Evolutionary conservation across 1,284 basidiomycete genomes (phyloP), one percentile per base, ranked within the genome.

Genomic region (Leucoagaricus sp.): DNA sequence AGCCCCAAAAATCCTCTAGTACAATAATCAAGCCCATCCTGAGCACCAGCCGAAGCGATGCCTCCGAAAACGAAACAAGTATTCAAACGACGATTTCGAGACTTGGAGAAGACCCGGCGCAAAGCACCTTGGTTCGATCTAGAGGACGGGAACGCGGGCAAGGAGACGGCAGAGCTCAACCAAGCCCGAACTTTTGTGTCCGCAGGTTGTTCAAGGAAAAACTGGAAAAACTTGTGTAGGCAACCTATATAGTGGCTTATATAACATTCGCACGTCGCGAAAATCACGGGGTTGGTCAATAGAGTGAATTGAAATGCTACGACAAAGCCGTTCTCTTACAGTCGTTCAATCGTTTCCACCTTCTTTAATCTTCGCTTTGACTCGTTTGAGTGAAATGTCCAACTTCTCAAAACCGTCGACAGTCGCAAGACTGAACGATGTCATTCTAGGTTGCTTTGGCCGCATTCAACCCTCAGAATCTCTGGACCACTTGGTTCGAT

Each of bases 101-200:
- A 61, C 58, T 66, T 61, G 67, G 68, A 63, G 23, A 4, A 67
- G 64, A 69, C 63, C 73, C 66, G 68, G 70, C 64, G 63, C 66
- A 62, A 57, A 58, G 69, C 72, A 71, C 75, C 72, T 74, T 57
- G 67, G 70, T 59, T 86, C 65, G 63, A 40, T 91, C 80, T 90
- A 77, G 89, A 81, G 83, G 87, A 91, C 89, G 87, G 89, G 89
- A 91, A 91, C 89, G 88, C 89, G 89, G 86, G 83, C 88, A 82
- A 83, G 87, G 83, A 89, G 81, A 81, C 84, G 84, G 85, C 81
- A 80, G 72, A 84, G 82, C 82, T 86, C 75, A 74, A 73, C 85
- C 88, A 68, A 80, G 89, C 80, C 87, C 89, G 89, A 91, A 91
- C 89, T 91, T 89, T 88, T 83, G 70, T 84, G 89, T 91, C 87